Evolutionary conservation across 1,139 yeast species (phyloP), one percentile per base, ranked within the genome.

Genomic region (Pichia sp.): DNA sequence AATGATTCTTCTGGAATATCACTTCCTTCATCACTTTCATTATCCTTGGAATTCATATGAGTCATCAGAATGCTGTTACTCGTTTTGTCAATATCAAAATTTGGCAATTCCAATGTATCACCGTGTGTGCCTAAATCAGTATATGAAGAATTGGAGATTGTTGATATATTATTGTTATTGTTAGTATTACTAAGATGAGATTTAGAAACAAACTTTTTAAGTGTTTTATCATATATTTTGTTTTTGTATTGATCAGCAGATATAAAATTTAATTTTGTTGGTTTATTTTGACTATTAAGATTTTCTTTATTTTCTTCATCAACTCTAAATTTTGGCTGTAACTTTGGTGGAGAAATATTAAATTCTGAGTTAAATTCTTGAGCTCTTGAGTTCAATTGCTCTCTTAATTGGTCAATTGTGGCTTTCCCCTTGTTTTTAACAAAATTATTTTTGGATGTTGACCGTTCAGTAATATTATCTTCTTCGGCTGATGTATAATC

Each of bases 1-100:
- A 79, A 80, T 1, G 83, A 31, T 10, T 31, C 22, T 18, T 28
- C 36, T 18, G 29, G 25, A 28, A 42, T 27, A 22, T 36, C 34
- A 29, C 29, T 28, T 27, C 27, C 45, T 19, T 44, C 42, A 11
- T 19, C 42, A 22, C 25, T n/a, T 11, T 11, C 25, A 18, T 13
- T 33, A 19, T 33, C 14, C 10, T 16, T 42, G 6, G 34, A 42
- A 22, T 11, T 8, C 5, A 44, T 28, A 30, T 34, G 27, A 9
- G 25, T 47, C 41, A n/a, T 42, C 27, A 46, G 16, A 38, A 39
- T 44, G 28, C 50, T 34, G 42, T 42, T 48, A n/a, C 41, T 42
- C 1, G 54, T 45, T 22, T 46, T 33, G 11, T 46, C 49, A 22
- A 36, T 30, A 39, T 46, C 49, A 22, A 34, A 41, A 6, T 41